Base-by-base conservation (phyloP, 768 basidiomycete species). In the Rhizopogon salebrosus region DNA sequence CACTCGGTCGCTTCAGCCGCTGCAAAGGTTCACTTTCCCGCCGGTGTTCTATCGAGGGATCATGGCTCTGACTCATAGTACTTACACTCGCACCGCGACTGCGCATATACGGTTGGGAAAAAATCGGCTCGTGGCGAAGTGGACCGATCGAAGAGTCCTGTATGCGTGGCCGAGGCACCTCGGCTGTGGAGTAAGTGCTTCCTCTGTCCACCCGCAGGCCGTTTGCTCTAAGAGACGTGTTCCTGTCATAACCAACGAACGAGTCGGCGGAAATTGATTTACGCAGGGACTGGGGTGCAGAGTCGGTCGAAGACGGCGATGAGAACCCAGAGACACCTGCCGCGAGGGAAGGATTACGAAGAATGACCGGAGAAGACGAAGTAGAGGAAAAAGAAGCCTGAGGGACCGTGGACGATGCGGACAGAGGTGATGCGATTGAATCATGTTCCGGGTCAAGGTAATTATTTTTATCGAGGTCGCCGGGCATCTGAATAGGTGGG, bases 191-290 rank as follows among this genome's bases (percentile, higher is more conserved):
- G 41, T 69, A 68, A 24, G 72, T 65, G 53, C 67, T 65, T 55
- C 63, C 70, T 60, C 76, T 68, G 62, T 68, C 70, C 16, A 72
- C 68, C 3, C 74, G 71, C 38, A 73, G 65, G 37, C 62, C 60
- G 20, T 67, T 59, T 14, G 62, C 18, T 50, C 64, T 54, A 8
- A 68, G 57, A 26, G 67, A 54, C 45, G 64, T 65, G 39, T 75
- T 72, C 57, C 70, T 72, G 58, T 69, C 68, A 62, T 73, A 72
- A 34, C 71, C 72, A 45, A 80, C 76, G 65, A 90, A 85, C 9
- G 89, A 90, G 67, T 90, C 89, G 54, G 84, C 87, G 20, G 89
- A 90, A 54, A 86, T 69, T 26, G 87, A 85, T 71, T 89, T 89
- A 60, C 86, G 79, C 51, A 90, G 77, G 54, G 63, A 64, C 50